Evolutionary conservation across 2,329 filamentous ascomycete genomes (phyloP), one percentile per base, ranked within the genome.

Genomic region (Purpureocillium takamizusanense): DNA sequence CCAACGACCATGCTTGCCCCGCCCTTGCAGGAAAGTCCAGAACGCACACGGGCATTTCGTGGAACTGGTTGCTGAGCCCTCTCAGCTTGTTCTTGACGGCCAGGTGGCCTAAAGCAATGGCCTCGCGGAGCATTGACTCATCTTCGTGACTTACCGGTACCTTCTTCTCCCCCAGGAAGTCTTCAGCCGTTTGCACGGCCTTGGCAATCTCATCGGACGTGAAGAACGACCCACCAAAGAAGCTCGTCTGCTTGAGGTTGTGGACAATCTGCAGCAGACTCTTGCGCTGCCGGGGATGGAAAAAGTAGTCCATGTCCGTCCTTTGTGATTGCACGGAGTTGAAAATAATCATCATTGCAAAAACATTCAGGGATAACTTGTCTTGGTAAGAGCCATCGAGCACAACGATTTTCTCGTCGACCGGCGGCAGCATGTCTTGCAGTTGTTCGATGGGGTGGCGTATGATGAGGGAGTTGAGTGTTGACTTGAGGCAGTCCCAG

Each of bases 321-420:
- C 89, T 71, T 53, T 95, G 86, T 5, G 88, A 95, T 17, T 89
- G 89, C 1, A 97, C 79, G 0, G 87, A 80, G 53, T 97, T 97
- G 47, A 86, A 81, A 2, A 85, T 81, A 34, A 95, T 76, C 53
- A 86, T 79, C 61, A 92, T 83, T 1, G 86, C 76, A 53, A 95
- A 95, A 1, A 94, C 62, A 47, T 95, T 95, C 18, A 89, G 70
- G 0, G 82, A 86, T 9, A 95, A 59, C 51, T 81, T 86, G 57
- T 95, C 89, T 52, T 90, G 87, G 50, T 81, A 86, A 1, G 82
- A 90, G 1, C 88, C 88, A 44, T 92, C 77, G 2, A 95, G 67
- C 38, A 82, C 71, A 0, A 92, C 73, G 1, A 85, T 66, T 34
- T 75, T 78, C 52, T 94, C 84, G 31, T 78, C 63, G 4, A 95